Evolutionary conservation across 495 filamentous ascomycete genomes (phyloP).

Genomic region (Choiromyces venosus): DNA sequence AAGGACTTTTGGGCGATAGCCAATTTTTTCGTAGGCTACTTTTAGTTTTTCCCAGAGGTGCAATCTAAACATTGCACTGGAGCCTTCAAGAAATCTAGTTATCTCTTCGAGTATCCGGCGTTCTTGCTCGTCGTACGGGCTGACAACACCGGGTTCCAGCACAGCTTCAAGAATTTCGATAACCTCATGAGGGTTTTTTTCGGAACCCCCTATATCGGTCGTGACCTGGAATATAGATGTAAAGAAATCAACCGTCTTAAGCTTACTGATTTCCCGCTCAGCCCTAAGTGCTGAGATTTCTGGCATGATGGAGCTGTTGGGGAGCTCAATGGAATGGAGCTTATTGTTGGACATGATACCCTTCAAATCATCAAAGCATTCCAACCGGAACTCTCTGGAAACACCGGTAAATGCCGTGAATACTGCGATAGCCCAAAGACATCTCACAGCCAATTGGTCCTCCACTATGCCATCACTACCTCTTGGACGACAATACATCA

Average conservation of each 20-base stretch:
- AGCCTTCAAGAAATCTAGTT: constrained; percentile 72
- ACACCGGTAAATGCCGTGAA: constrained; percentile 64
- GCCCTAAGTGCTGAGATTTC: constrained; percentile 75
- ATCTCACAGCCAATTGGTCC: constrained; percentile 55
- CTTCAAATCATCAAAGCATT: constrained; percentile 72
- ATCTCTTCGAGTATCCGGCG: constrained; percentile 58
- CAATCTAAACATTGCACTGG: constrained; percentile 71
- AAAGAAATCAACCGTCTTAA: constrained; percentile 96
- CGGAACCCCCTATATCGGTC: constrained; percentile 45
- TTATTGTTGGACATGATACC: constrained; percentile 46
- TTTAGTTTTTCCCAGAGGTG: constrained; percentile 83
- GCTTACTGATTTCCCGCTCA: constrained; percentile 80
- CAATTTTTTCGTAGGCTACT: constrained; percentile 76
- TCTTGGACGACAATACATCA: constrained; percentile 46
- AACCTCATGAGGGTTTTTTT: constrained; percentile 65
- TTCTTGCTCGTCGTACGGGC: constrained; percentile 38
- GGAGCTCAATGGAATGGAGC: constrained; percentile 56
- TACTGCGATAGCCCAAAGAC: constrained; percentile 80
- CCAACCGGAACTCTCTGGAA: constrained; percentile 68
- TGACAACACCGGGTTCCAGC: constrained; percentile 64
- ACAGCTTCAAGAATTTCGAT: constrained; percentile 93
- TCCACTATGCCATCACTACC: constrained; percentile 39
- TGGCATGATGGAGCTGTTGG: constrained; percentile 83
- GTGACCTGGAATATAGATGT: constrained; percentile 65
- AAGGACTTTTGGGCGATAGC: constrained; percentile 77